Base-by-base conservation (phyloP, 345 rosid genomes). In the Jatropha curcas region DNA sequence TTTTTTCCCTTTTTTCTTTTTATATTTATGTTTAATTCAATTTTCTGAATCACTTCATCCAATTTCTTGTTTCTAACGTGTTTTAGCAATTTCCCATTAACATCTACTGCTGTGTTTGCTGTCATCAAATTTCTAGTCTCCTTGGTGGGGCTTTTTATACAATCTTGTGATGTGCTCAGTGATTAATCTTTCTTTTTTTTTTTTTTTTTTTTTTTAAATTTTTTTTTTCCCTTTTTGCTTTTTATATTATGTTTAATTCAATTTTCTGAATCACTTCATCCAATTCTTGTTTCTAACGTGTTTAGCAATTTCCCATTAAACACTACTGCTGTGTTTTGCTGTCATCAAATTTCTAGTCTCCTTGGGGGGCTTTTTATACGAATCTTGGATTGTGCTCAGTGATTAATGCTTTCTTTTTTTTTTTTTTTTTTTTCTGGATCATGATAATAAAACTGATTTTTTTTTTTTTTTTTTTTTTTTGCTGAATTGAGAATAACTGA, bases 41-140 rank as follows among this genome's bases (percentile, higher is more conserved):
- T 67, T 56, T 60, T 70, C 58, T 4, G 5, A 35, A 70, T 37
- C 12, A 17, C 37, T 1, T 17, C 12, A 25, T 37, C 17, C 61
- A 0, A n/a, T 35, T 35, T 24, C 45, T 22, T 55, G 13, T 41
- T 62, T 62, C 13, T 69, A 43, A 25, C 52, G 39, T 56, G 72
- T 37, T 39, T 41, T 11, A 8, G 52, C 39, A 70, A 57, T 70
- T 41, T 70, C 17, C 8, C 57, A 52, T 70, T 56, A 43, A 37
- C 25, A 56, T 55, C 12, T 19, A 4, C 35, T 28, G 9, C 43
- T 20, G 20, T n/a, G 28, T 41, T 70, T 31, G 55, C 11, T 58
- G 55, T 58, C 22, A 7, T 41, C 57, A 53, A 51, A 50, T 31
- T 51, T 20, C 59, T 60, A 5, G 5, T 48, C 53, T 64, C 22